Conservation (phyloP, 805 yeast genomes). For the Suhomyces faveliae region DNA sequence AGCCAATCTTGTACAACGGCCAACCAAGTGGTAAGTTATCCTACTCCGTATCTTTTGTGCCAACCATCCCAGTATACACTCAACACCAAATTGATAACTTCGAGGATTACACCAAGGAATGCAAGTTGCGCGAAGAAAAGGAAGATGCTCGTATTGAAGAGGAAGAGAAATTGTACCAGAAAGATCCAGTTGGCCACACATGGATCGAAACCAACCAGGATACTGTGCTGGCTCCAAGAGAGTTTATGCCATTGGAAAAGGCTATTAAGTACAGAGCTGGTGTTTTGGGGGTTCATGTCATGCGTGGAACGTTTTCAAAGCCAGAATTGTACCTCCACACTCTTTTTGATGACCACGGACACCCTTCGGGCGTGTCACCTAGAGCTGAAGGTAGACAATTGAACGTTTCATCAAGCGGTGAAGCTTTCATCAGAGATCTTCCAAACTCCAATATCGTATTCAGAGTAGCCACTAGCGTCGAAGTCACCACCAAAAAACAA, state of each 20-base stretch:
- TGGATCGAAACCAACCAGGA: constrained; percentile 51
- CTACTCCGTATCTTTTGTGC: constrained; percentile 63
- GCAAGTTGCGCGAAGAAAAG: constrained; percentile 35
- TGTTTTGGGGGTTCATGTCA: constrained; percentile 52
- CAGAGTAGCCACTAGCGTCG: constrained; percentile 54
- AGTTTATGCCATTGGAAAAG: constrained; percentile 50
- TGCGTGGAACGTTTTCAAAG: constrained; percentile 48
- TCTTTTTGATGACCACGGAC: constrained; percentile 61
- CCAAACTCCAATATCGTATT: constrained; percentile 56
- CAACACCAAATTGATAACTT: constrained; percentile 52
- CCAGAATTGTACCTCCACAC: constrained; percentile 55
- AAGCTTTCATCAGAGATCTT: constrained; percentile 68
- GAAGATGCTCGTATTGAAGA: constrained; percentile 47
- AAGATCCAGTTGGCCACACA: constrained; percentile 62
- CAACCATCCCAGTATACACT: constrained; percentile 62
- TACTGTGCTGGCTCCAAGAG: constrained; percentile 37
- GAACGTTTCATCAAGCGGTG: constrained; percentile 47
- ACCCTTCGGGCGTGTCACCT: constrained; percentile 56
- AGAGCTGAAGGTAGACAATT: constrained; percentile 48
- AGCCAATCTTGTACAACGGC: constrained; percentile 40
- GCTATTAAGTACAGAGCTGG: constrained; percentile 61
- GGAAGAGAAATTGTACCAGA: constrained; percentile 50
- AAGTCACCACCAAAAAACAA: constrained; percentile 47
- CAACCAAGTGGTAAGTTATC: constrained; percentile 46
- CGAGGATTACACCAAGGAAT: constrained; percentile 37